Base-by-base conservation (phyloP, 352 stramenopile genomes). In the Phytophthora niederhauseri region DNA sequence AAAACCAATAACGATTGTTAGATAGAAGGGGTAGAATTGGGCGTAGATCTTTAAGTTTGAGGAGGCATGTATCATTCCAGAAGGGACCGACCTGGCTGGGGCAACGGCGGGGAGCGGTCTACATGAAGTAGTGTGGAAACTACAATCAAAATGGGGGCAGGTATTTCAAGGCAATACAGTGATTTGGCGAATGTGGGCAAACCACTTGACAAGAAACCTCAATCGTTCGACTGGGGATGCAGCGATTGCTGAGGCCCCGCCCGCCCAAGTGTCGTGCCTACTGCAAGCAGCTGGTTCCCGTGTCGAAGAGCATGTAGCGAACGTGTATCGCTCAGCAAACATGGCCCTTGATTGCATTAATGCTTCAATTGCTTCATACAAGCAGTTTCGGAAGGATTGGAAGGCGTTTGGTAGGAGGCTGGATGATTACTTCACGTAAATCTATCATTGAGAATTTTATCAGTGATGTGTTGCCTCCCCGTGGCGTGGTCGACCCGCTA, bases 161-260 rank as follows among this genome's bases (percentile, higher is more conserved):
- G 12, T 46, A 46, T 54, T 54, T 11, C 48, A 54, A 54, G 48
- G 7, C 20, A 54, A 24, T 24, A 11, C 48, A 17, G 20, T 54
- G 8, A 6, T 28, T 28, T 54, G 48, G 48, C 8, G 48, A 54
- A 24, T 54, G 48, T 54, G 48, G 48, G 48, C 22, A 36, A 54
- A n/a, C 20, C 48, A 54, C 20, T 6, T 54, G 26, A 54, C 48
- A 15, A 28, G 48, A 31, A 54, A 54, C n/a, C 48, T 54, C 11
- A 54, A 54, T 28, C n/a, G 48, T 15, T 54, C 48, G 20, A n/a
- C 11, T 30, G 36, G 48, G 48, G 26, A 28, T 9, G 48, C 22
- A 54, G 20, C 22, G 14, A 28, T 54, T 54, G n/a, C 20, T n/a
- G 11, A 54, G 48, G 8, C 46, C 19, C 48, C 48, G 31, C 48